phyloP scores from a whole-genome alignment of 73 alveolate species.

The Paramecium caudatum region DNA sequence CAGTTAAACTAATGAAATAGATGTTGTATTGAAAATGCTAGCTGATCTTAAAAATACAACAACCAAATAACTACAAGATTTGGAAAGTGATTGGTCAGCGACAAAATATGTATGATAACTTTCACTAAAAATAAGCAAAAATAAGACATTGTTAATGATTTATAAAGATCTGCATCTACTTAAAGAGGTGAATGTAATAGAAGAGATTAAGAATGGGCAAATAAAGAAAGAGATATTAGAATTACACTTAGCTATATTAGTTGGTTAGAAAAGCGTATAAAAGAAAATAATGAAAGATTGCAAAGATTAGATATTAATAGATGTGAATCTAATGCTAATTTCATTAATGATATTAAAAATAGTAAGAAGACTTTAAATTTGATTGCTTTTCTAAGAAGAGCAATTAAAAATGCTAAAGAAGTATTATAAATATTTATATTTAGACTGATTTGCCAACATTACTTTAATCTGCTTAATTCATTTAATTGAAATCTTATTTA shows the following conservation, averaged over 20 bases:
- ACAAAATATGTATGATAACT: not conserved
- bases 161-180: slow-evolving; percentile 40
- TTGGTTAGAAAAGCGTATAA: slow-evolving; percentile 63
- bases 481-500: slow-evolving; percentile 41
- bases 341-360: slow-evolving; percentile 50
- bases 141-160: slow-evolving; percentile 18
- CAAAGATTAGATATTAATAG: slow-evolving; percentile 47
- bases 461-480: slow-evolving; percentile 60
- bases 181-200: slow-evolving; percentile 61
- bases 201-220: slow-evolving; percentile 47
- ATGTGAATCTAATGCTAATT: slow-evolving; percentile 65
- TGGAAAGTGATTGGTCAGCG: not conserved
- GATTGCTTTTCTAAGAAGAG: slow-evolving; percentile 53
- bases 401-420: slow-evolving; percentile 56
- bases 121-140: not conserved
- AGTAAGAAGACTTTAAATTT: slow-evolving; percentile 44
- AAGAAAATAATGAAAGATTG: slow-evolving; percentile 51
- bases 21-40: slow-evolving; percentile 59
- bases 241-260: slow-evolving; percentile 51
- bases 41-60: slow-evolving; percentile 42
- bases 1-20: slow-evolving; percentile 41
- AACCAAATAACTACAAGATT: not conserved
- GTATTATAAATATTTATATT: not conserved
- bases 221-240: slow-evolving; percentile 63
- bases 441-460: slow-evolving; percentile 67